A percentile compares a stretch with the other conserved stretches of the same genome.
phyloP scores from a whole-genome alignment of 176 grass and related monocot species.

The Lolium perenne region DNA sequence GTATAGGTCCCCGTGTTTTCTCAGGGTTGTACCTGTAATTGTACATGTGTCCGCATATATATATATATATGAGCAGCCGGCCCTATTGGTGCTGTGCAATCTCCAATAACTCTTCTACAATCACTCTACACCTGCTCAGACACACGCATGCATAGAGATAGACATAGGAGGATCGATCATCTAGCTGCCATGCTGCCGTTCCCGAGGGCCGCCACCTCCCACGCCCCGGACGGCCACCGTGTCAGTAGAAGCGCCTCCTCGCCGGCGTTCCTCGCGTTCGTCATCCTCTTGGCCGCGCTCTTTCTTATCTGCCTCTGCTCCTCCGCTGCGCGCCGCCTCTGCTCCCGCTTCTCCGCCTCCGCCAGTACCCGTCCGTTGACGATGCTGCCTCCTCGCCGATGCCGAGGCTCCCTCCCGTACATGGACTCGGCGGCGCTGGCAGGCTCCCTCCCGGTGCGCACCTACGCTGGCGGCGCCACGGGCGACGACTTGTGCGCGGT shows the following conservation, averaged over 20 bases:
- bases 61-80: no score
- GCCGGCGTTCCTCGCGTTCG: background rate
- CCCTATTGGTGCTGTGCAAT: no score
- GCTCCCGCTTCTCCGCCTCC: background rate
- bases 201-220: no score
- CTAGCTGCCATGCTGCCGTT: no score
- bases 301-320: background rate
- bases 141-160: no score
- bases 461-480: background rate
- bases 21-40: no score
- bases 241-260: background rate
- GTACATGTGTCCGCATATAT: no score
- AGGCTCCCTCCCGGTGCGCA: background rate
- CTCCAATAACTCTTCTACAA: no score
- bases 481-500: constrained; percentile 35
- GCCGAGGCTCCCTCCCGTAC: background rate
- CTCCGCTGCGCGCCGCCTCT: constrained; percentile 13
- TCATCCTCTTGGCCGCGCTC: background rate
- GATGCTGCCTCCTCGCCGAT: background rate
- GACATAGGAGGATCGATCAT: no score
- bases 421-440: constrained; percentile 23
- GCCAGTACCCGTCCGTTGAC: background rate
- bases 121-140: no score
- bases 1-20: no score
- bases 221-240: background rate